Evolutionary conservation across 164 flowering plant species (phyloP), one percentile per base, ranked within the genome.

Genomic region (Piper betle): DNA sequence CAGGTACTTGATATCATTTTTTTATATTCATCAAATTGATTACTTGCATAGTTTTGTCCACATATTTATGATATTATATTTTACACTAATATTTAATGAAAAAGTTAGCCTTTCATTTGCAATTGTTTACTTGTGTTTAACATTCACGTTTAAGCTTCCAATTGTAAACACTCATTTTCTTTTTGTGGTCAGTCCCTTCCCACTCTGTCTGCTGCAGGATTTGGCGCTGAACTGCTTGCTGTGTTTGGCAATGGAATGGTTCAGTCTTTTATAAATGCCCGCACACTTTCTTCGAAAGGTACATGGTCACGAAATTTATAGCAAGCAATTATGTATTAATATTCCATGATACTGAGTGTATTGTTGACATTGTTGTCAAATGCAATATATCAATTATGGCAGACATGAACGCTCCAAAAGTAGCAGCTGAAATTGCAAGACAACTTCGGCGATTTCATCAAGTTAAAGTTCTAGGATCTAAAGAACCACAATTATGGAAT

Each of bases 211-310:
- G 91, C 89, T 74, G 99, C 97, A 62, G 99, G 99, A 71, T 94
- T 94, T 82, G 99, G 99, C 66, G 99, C 99, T 57, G 79, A 85
- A 73, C 80, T 91, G 79, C 85, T 88, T 62, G 99, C 87, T 62
- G 75, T 85, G 62, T 94, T 94, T 84, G 89, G 80, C 70, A 94
- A 94, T 80, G 99, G 99, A 70, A 94, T 88, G 99, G 95, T 88
- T 60, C 99, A 94, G 61, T 85, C 95, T 64, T 94, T 90, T 71
- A 88, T 94, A 42, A 55, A 85, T 81, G 99, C 99, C 15, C 92
- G 93, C 7, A 94, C 99, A 15, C 78, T 94, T 58, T 71, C 73
- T 60, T 85, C 96, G 37, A 19, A 75, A 64, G 99, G 99, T 94
- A 77, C 65, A 70, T 12, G 17, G 15, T 4, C 15, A 2, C 10